Conservation (phyloP, 1,139 yeast species). For the Trichomonascaceae sp. region DNA sequence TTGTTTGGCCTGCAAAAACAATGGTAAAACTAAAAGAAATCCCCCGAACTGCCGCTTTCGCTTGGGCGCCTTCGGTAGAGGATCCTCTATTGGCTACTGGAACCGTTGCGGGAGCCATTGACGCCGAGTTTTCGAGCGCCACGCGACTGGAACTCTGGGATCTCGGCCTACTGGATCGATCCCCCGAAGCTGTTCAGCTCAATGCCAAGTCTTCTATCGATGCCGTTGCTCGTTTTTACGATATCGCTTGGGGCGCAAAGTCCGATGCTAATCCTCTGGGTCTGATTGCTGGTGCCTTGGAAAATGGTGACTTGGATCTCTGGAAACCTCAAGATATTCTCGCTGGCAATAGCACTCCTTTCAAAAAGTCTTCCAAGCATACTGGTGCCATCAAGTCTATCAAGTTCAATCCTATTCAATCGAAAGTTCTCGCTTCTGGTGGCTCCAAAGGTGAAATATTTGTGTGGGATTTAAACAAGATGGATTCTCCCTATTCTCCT, state of each 20-base stretch:
- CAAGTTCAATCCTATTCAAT: constrained; percentile 71
- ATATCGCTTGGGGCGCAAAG: constrained; percentile 79
- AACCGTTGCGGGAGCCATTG: constrained; percentile 92
- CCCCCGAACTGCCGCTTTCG: constrained; percentile 82
- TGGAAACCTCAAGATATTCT: constrained; percentile 52
- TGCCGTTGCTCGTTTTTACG: constrained; percentile 52
- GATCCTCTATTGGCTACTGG: constrained; percentile 82
- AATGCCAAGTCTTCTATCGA: constrained; percentile 55
- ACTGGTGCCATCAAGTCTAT: constrained; percentile 66
- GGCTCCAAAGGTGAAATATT: constrained; percentile 82
- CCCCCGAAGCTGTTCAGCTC: constrained; percentile 30
- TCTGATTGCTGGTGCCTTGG: constrained; percentile 82
- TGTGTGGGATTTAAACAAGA: constrained; percentile 75
- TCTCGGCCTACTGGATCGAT: constrained; percentile 45
- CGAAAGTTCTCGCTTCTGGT: constrained; percentile 74
- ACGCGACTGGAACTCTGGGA: constrained; percentile 77
- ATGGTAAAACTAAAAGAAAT: constrained; percentile 87
- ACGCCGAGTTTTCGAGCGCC: constrained; percentile 73
- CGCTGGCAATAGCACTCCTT: constrained; percentile 18
- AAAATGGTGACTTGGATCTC: constrained; percentile 70
- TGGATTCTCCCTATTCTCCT: constrained; percentile 59
- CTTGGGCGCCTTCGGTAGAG: constrained; percentile 76
- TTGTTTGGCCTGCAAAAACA: background rate
- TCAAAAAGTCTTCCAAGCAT: constrained; percentile 41
- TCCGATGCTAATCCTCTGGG: constrained; percentile 50